Evolutionary conservation across 805 yeast species (phyloP).

Genomic region (Brettanomyces anomalus): DNA sequence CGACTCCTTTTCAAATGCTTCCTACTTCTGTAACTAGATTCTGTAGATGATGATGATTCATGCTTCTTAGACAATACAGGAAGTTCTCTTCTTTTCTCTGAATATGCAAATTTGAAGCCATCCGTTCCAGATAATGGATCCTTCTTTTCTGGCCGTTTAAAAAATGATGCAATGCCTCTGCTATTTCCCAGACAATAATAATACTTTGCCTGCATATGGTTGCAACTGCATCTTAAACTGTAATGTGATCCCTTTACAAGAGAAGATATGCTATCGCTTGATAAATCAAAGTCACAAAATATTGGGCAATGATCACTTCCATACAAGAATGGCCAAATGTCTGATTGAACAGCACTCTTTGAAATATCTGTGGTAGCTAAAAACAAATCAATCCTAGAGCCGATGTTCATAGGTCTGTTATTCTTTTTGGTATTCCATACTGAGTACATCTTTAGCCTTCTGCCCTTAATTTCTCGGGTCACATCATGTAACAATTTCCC

Average conservation of each 20-base stretch:
- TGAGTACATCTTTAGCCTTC: slow-evolving; percentile 63
- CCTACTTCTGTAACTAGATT: slow-evolving; percentile 7
- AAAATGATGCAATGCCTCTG: slow-evolving; percentile 24
- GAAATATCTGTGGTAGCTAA: slow-evolving; percentile 36
- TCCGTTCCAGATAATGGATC: not conserved
- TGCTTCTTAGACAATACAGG: slow-evolving; percentile 6
- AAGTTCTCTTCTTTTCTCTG: not conserved
- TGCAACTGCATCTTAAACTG: slow-evolving; percentile 8
- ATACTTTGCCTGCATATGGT: slow-evolving; percentile 45
- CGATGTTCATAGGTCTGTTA: slow-evolving; percentile 73
- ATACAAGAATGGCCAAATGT: slow-evolving; percentile 55
- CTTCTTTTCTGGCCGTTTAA: slow-evolving; percentile 8
- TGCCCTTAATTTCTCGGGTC: slow-evolving; percentile 46
- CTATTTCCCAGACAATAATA: slow-evolving; percentile 32
- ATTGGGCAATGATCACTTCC: slow-evolving; percentile 98
- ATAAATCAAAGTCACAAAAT: slow-evolving; percentile 49
- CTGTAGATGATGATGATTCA: not conserved
- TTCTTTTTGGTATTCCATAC: slow-evolving; percentile 85
- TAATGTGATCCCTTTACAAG: slow-evolving; percentile 1
- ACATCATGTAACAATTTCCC: slow-evolving; percentile 47
- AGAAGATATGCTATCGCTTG: not conserved
- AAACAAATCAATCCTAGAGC: slow-evolving; percentile 81
- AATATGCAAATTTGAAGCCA: not conserved
- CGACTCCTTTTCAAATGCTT: slow-evolving; percentile 4
- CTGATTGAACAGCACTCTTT: slow-evolving; percentile 28